Evolutionary conservation across 495 filamentous ascomycete species (phyloP).

Genomic region (Chaetomium fimeti): DNA sequence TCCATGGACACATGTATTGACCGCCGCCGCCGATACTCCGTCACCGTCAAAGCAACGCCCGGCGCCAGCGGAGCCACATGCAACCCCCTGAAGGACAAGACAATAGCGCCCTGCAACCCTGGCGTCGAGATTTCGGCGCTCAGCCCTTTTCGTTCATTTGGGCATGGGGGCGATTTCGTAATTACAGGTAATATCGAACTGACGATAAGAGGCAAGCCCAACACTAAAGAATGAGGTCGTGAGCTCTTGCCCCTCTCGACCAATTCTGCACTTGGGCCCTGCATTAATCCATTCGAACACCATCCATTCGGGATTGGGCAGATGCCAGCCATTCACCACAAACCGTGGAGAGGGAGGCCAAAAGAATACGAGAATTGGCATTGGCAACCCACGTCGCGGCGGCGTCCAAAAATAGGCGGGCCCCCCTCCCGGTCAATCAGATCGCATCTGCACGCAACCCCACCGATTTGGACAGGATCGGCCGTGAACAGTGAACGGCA

Average conservation of each 20-base stretch:
- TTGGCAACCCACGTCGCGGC: constrained; percentile 5
- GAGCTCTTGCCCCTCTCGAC: background rate
- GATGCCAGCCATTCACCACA: background rate
- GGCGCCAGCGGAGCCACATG: constrained; percentile 4
- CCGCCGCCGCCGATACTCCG: constrained; percentile 2
- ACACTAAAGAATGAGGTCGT: background rate
- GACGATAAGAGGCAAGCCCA: background rate
- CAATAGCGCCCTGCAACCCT: constrained; percentile 15
- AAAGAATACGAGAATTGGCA: constrained; percentile 18
- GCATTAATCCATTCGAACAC: background rate
- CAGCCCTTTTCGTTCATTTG: background rate
- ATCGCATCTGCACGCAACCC: constrained; percentile 15
- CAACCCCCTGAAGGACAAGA: background rate
- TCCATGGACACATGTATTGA: too few species aligned
- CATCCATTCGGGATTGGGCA: background rate
- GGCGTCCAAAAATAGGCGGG: constrained; percentile 15
- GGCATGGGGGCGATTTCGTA: background rate
- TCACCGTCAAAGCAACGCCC: background rate
- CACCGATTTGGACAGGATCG: background rate
- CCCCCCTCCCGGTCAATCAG: background rate
- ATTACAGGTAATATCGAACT: background rate
- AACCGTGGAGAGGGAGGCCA: background rate
- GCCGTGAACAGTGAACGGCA: constrained; percentile 1
- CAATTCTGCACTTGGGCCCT: background rate
- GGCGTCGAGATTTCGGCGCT: background rate